A percentile compares a stretch with the other conserved stretches of the same genome.
Evolutionary conservation across 352 stramenopile species (phyloP).

Genomic region (Phytopythium ostracodes): DNA sequence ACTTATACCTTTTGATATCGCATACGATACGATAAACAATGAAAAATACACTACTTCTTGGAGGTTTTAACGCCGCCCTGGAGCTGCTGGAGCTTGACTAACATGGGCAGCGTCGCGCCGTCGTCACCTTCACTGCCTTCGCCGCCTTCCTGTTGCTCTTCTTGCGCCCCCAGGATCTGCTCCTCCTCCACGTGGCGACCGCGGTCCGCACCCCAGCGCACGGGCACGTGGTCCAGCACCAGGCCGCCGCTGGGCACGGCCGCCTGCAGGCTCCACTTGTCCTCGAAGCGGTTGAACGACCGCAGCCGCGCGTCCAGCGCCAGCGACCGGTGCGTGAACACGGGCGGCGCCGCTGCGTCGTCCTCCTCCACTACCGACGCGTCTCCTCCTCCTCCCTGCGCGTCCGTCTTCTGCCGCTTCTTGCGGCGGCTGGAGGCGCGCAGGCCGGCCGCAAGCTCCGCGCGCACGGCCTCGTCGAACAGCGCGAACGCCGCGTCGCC

Average conservation of each 20-base stretch:
- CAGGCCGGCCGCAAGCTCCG: conserved; percentile 14
- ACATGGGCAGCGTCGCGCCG: conserved; percentile 12
- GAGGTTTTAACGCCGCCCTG: background rate
- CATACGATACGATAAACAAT: background rate
- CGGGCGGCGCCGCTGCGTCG: background rate
- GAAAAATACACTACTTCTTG: background rate
- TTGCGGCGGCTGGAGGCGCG: background rate
- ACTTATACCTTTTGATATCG: background rate
- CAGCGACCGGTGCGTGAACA: conserved; percentile 51
- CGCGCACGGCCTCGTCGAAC: conserved; percentile 46
- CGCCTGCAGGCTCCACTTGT: conserved; percentile 56
- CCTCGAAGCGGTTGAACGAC: conserved; percentile 65
- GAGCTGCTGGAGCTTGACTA: conserved; percentile 43
- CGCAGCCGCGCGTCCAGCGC: conserved; percentile 33
- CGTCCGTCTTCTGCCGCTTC: background rate
- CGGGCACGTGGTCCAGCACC: conserved; percentile 25
- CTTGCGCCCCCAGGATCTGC: background rate
- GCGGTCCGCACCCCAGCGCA: conserved; percentile 15
- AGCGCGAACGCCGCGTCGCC: conserved; percentile 49
- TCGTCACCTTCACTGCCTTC: conserved; percentile 6
- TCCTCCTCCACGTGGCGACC: background rate
- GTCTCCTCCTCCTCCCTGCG: background rate
- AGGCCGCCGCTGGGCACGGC: conserved; percentile 17
- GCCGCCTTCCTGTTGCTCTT: background rate
- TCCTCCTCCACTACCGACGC: background rate